These are phyloP conservation scores for Phyllosticta citrichinensis DNA, from an alignment of 2,329 filamentous ascomycete genomes.

Conservation along the genomic window DNA sequence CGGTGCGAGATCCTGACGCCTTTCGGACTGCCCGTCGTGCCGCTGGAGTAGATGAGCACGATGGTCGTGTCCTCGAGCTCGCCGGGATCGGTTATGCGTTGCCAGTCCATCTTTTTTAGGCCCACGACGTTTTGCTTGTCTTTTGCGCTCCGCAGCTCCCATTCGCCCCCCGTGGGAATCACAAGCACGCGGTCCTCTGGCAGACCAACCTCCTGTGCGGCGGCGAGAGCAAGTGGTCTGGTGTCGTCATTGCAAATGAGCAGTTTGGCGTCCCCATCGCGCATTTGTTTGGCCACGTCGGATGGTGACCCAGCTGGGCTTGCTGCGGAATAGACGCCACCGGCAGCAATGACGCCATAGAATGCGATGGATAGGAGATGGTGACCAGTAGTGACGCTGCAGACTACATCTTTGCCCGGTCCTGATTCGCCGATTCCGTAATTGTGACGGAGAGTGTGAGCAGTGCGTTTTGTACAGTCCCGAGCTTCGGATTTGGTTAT, in stretches of 20 bases:
- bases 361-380: conserved; percentile 44
- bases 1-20: conserved; percentile 36
- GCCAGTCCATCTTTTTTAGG: conserved; percentile 40
- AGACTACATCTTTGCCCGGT: conserved; percentile 40
- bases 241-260: conserved; percentile 41
- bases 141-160: conserved; percentile 23
- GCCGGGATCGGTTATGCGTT: conserved; percentile 40
- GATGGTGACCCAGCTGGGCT: conserved; percentile 39
- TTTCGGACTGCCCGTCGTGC: conserved; percentile 36
- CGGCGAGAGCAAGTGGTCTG: conserved; percentile 36
- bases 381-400: conserved; percentile 48
- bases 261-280: conserved; percentile 32
- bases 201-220: conserved; percentile 42
- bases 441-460: conserved; percentile 44
- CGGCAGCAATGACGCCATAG: conserved; percentile 48
- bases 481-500: conserved; percentile 46
- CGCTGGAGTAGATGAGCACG: conserved; percentile 21
- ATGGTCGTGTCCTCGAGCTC: conserved; percentile 32
- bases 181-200: conserved; percentile 40
- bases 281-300: conserved; percentile 43
- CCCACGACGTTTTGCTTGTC: conserved; percentile 26
- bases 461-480: conserved; percentile 41
- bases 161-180: conserved; percentile 35
- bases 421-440: conserved; percentile 44
- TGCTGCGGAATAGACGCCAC: conserved; percentile 49